Evolutionary conservation across 2,329 filamentous ascomycete genomes (phyloP), one percentile per base, ranked within the genome.

Genomic region (Bipolaris bicolor): DNA sequence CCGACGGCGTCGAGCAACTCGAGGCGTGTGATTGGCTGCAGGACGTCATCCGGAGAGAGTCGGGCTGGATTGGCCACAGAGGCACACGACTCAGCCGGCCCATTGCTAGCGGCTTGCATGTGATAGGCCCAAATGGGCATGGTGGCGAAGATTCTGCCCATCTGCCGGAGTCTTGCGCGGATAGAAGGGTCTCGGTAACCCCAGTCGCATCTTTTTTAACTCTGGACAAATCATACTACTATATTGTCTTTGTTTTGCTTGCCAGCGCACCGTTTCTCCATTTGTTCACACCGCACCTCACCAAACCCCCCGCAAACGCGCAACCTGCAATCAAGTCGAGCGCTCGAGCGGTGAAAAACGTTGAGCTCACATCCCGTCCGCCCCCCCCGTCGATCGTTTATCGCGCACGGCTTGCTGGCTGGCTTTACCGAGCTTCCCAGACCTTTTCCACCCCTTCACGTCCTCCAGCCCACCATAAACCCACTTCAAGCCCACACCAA

Each of bases 21-120:
- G 9, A 34, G 29, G 45, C 29, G 18, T 45, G 43, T 26, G 18
- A 49, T 33, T 48, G 40, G 56, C 20, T 31, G 18, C 16, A 24
- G 33, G 33, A 64, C 64, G 64, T 68, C 66, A 68, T 66, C 52
- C 66, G 64, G 64, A 46, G 39, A 55, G 56, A 64, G 11, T 61
- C 66, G 64, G 66, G 49, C 36, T 40, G 43, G 22, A 24, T 20
- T 44, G 55, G 55, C 61, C 29, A 60, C 48, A 41, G 44, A 57
- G 50, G 63, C 61, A 63, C 60, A 58, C 60, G 52, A 60, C 58
- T 39, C 48, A 22, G 44, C 47, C 18, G 39, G 40, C 46, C 26
- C 40, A 45, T 37, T 54, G 52, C 33, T 43, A 60, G 39, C 41
- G 13, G 1, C 33, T 54, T 26, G 10, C 10, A 45, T 37, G 31